Conservation (phyloP, 805 yeast species). For the Metschnikowia shivogae region DNA sequence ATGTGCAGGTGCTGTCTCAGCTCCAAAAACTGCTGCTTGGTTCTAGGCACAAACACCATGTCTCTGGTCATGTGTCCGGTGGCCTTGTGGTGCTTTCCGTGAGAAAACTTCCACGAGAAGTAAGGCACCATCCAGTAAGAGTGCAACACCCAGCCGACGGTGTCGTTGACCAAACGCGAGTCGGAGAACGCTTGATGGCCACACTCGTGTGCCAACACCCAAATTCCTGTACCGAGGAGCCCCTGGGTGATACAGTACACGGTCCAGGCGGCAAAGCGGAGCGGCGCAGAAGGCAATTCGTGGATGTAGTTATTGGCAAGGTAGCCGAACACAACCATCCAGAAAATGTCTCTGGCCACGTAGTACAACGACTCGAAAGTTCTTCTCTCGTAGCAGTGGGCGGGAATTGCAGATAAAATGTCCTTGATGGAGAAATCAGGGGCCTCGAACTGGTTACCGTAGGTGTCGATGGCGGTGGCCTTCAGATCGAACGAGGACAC, state of each 20-base stretch:
- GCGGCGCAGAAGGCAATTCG: constrained; percentile 19
- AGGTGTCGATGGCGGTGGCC: constrained; percentile 51
- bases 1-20: constrained; percentile 34
- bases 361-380: constrained; percentile 52
- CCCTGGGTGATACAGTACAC: constrained; percentile 54
- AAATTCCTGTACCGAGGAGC: constrained; percentile 68
- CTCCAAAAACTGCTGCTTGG: constrained; percentile 52
- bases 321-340: constrained; percentile 47
- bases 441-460: constrained; percentile 63
- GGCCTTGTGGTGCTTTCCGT: constrained; percentile 86
- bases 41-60: constrained; percentile 79
- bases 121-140: constrained; percentile 77
- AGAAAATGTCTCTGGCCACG: constrained; percentile 61
- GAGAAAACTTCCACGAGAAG: constrained; percentile 82
- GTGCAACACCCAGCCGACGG: constrained; percentile 81
- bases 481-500: constrained; percentile 33
- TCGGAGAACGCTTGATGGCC: constrained; percentile 85
- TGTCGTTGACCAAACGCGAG: constrained; percentile 67
- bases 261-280: constrained; percentile 58
- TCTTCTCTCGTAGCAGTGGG: constrained; percentile 67
- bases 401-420: constrained; percentile 66
- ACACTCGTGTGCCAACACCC: constrained; percentile 90
- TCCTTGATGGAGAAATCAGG: constrained; percentile 79
- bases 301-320: constrained; percentile 55
- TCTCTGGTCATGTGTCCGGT: constrained; percentile 81